These are phyloP conservation scores for Parietaria judaica DNA, from an alignment of 306 rosid species.

Conservation along the genomic window DNA sequence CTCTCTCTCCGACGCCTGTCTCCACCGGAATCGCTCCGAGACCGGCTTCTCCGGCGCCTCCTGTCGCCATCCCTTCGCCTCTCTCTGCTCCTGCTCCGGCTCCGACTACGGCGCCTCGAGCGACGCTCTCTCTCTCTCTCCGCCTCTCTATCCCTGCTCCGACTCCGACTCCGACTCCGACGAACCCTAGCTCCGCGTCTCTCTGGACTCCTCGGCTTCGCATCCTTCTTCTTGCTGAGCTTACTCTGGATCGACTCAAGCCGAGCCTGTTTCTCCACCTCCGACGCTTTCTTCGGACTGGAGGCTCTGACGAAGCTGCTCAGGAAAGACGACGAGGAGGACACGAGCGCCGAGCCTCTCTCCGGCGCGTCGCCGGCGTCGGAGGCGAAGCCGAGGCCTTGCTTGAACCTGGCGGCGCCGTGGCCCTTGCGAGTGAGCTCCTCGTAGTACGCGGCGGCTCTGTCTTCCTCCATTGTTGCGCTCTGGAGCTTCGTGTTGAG, in stretches of 20 bases:
- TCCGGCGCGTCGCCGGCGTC: constrained; percentile 30
- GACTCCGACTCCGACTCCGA: constrained; percentile 18
- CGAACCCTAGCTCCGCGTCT: constrained; percentile 48
- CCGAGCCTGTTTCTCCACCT: constrained; percentile 42
- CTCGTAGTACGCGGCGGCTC: constrained; percentile 90
- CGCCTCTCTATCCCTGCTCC: constrained; percentile 27
- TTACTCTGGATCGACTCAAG: constrained; percentile 62
- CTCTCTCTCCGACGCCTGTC: constrained; percentile 31
- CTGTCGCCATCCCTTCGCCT: constrained; percentile 23
- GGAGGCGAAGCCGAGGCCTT: constrained; percentile 75
- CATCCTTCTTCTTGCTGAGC: constrained; percentile 44
- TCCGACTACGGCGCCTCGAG: constrained; percentile 29
- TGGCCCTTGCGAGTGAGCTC: constrained; percentile 72
- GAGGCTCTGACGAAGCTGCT: constrained; percentile 78
- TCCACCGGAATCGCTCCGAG: constrained; percentile 37
- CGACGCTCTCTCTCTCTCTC: constrained; percentile 22
- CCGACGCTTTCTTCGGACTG: constrained; percentile 36
- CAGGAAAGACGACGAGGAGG: constrained; percentile 62
- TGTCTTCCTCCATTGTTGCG: constrained; percentile 67
- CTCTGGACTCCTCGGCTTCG: constrained; percentile 18
- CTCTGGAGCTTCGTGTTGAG: constrained; percentile 6
- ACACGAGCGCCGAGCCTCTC: constrained; percentile 37
- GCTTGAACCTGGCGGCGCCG: constrained; percentile 87
- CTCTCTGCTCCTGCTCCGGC: constrained; percentile 29
- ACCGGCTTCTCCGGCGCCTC: constrained; percentile 26